Base-by-base conservation (phyloP, 495 filamentous ascomycete genomes). In the Lasiosphaeria miniovina region DNA sequence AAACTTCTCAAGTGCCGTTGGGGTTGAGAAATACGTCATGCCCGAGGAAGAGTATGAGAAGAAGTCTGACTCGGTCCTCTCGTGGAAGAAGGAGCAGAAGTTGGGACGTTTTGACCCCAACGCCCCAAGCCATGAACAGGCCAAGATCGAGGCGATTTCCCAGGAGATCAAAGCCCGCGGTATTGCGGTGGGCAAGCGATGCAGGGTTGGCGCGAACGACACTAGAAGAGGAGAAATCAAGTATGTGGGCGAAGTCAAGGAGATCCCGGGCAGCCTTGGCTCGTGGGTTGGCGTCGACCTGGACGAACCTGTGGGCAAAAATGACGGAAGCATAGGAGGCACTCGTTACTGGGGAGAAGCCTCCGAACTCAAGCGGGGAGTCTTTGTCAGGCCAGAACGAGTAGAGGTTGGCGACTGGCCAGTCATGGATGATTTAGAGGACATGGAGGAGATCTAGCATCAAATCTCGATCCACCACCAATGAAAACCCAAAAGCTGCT, bases 81-180 rank as follows among this genome's bases (percentile, higher is more conserved):
- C 91, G 9, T 97, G 90, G 90, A 98, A 98, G 78, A 90, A 88
- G 74, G 81, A 85, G 24, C 86, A 96, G 65, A 90, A 96, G 66
- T 82, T 98, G 31, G 94, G 94, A 41, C 91, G 94, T 35, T 98
- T 98, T 74, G 92, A 97, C 69, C 94, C 94, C 3, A 81, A 83
- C 65, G 90, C 92, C 6, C 86, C 89, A 17, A 82, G 77, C 58
- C 81, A 85, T 31, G 85, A 91, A 64, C 80, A 85, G 56, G 83
- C 87, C 58, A 91, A 90, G 69, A 80, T 89, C 43, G 77, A 78
- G 50, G 86, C 84, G 34, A 81, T 88, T 59, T 77, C 80, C 55
- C 75, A 74, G 40, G 90, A 95, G 68, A 76, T 95, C 52, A 75
- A 78, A 55, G 76, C 79, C 63, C 81, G 86, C 66, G 82, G 89